Percentiles rank a stretch among this genome's conserved stretches.
Conservation (phyloP, 345 rosid genomes). For the Cardamine occulta region DNA sequence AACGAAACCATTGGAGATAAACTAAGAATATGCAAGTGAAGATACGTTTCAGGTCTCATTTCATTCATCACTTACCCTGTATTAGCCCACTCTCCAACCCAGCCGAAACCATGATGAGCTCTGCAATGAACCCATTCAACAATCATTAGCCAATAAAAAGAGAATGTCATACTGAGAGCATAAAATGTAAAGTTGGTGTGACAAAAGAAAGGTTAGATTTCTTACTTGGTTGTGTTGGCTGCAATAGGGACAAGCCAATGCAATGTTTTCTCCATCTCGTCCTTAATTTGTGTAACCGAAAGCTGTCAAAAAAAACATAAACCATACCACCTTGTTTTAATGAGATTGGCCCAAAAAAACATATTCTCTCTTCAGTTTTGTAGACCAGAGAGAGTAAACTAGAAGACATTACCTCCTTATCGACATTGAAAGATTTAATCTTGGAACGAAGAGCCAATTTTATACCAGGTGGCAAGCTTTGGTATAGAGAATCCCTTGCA, state of each 20-base stretch:
- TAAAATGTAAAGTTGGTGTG: neutral
- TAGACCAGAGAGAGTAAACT: conserved; percentile 1
- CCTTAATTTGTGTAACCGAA: conserved; percentile 73
- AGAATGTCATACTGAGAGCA: neutral
- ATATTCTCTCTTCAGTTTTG: conserved; percentile 9
- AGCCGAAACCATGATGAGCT: conserved; percentile 80
- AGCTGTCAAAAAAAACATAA: conserved; percentile 55
- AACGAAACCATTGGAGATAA: conserved; percentile 1
- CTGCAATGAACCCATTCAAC: conserved; percentile 49
- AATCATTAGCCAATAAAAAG: conserved; percentile 18
- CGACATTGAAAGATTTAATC: conserved; percentile 60
- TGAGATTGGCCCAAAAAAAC: conserved; percentile 6
- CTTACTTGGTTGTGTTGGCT: conserved; percentile 86
- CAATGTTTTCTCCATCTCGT: conserved; percentile 95
- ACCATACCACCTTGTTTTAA: conserved; percentile 11
- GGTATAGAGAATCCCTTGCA: conserved; percentile 84
- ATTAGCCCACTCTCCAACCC: conserved; percentile 99
- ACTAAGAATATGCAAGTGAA: conserved; percentile 6
- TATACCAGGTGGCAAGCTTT: conserved; percentile 76
- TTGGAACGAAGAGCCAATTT: conserved; percentile 72
- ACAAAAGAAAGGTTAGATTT: conserved; percentile 15
- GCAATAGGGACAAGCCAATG: conserved; percentile 98
- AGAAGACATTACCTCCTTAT: conserved; percentile 57
- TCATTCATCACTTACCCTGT: conserved; percentile 62
- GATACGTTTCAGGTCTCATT: conserved; percentile 9